Evolutionary conservation across 257 asterid genomes (phyloP).

Genomic region (Solanum ossicruentum): DNA sequence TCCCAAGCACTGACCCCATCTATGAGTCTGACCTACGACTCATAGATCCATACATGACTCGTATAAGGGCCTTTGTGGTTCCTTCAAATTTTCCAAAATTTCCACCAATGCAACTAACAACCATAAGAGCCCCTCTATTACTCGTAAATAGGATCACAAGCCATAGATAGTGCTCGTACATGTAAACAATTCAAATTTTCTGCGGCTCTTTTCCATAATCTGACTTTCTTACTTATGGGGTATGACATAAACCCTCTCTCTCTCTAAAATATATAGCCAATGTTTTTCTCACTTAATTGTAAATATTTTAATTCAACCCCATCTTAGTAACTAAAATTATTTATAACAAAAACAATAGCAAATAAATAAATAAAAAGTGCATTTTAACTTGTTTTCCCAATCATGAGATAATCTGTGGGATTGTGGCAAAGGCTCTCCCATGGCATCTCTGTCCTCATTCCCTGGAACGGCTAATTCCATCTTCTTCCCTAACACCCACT

Average conservation of each 20-base stretch:
- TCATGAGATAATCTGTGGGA: background rate
- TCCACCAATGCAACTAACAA: no score
- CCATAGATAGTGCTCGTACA: no score
- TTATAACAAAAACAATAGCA: background rate
- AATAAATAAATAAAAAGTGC: background rate
- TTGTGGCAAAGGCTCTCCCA: background rate
- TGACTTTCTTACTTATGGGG: no score
- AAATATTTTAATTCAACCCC: background rate
- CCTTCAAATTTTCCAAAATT: no score
- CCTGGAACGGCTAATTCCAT: conserved; percentile 10
- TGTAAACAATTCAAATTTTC: no score
- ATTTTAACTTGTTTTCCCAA: background rate
- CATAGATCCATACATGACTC: no score
- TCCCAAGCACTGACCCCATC: no score
- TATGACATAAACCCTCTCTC: background rate
- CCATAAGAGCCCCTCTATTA: no score
- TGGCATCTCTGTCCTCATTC: conserved; percentile 15
- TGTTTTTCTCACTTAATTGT: background rate
- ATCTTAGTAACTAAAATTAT: background rate
- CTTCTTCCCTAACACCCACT: conserved; percentile 1
- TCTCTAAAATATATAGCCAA: background rate
- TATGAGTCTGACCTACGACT: no score
- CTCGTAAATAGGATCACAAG: no score
- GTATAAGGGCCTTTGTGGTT: no score
- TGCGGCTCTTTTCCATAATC: no score